Evolutionary conservation across 1,284 basidiomycete genomes (phyloP).

Genomic region (Austroboletus novae-zelandiae): DNA sequence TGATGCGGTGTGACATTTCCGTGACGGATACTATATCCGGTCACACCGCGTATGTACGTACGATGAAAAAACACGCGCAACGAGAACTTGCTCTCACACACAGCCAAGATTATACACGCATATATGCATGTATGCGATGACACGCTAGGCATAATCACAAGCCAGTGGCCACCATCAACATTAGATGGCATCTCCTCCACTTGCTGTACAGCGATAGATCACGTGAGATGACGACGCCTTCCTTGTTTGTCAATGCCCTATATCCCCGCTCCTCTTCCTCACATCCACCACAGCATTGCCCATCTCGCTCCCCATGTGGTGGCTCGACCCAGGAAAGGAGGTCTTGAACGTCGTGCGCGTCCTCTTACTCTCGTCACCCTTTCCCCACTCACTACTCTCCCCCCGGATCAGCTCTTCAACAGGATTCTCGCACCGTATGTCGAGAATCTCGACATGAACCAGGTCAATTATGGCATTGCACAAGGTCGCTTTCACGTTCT

Average conservation of each 20-base stretch:
- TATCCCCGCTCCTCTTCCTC: slow-evolving; percentile 7
- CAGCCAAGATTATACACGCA: no score
- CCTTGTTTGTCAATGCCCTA: slow-evolving; percentile 34
- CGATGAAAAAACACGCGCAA: no score
- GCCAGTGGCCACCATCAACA: no score
- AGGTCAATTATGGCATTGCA: slow-evolving; percentile 93
- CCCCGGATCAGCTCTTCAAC: slow-evolving; percentile 70
- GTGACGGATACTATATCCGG: slow-evolving; percentile 3
- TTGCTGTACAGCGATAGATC: slow-evolving; percentile 4
- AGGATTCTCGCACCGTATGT: slow-evolving; percentile 94
- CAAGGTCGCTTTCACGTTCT: slow-evolving; percentile 55
- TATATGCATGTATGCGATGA: no score
- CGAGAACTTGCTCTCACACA: no score
- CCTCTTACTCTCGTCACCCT: not conserved
- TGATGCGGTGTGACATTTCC: slow-evolving; percentile 17
- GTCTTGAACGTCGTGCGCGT: slow-evolving; percentile 65
- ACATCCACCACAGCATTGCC: no score
- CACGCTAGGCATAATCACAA: no score
- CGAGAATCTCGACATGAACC: slow-evolving; percentile 93
- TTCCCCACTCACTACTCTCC: not conserved
- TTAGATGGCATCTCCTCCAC: no score
- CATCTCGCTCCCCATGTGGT: slow-evolving; percentile 54
- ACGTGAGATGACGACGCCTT: slow-evolving; percentile 32
- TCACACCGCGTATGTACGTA: no score
- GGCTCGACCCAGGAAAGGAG: slow-evolving; percentile 77